Conservation (phyloP, 2,329 filamentous ascomycete species). For the Dactylella cylindrospora region DNA sequence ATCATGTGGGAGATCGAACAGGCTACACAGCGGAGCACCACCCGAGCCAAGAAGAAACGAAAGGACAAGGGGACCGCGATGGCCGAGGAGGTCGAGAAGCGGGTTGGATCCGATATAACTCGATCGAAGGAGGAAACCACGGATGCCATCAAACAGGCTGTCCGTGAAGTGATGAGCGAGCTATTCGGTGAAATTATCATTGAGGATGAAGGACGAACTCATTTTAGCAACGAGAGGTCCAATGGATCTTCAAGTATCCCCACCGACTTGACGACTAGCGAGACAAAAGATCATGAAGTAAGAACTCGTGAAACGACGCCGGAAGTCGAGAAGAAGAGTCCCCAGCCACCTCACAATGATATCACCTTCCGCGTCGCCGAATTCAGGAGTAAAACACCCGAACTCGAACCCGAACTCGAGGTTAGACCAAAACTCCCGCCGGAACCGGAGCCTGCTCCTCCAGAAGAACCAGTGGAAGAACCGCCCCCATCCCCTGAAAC, state of each 20-base stretch:
- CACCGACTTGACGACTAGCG: constrained; percentile 12
- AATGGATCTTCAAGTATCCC: constrained; percentile 22
- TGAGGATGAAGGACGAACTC: constrained; percentile 20
- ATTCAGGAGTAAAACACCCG: constrained; percentile 19
- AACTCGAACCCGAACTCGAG: background rate
- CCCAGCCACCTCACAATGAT: constrained; percentile 22
- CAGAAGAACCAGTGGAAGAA: constrained; percentile 6
- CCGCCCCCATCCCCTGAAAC: constrained; percentile 29
- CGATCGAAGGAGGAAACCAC: constrained; percentile 40
- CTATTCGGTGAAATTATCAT: constrained; percentile 44
- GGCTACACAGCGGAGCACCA: constrained; percentile 36
- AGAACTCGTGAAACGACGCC: constrained; percentile 37
- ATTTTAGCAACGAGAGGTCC: background rate
- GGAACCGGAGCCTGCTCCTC: constrained; percentile 1
- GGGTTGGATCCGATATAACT: constrained; percentile 32
- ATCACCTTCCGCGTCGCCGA: constrained; percentile 32
- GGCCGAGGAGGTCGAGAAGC: constrained; percentile 35
- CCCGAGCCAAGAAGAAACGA: constrained; percentile 33
- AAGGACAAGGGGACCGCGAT: constrained; percentile 32
- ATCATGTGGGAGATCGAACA: constrained; percentile 43
- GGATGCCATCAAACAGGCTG: constrained; percentile 32
- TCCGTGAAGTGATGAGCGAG: constrained; percentile 38
- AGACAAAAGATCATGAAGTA: constrained; percentile 12
- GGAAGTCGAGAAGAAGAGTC: constrained; percentile 15
- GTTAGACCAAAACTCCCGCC: constrained; percentile 1